Conservation (phyloP, 148 eudicot genomes). For the Rhododendron ferrugineum region DNA sequence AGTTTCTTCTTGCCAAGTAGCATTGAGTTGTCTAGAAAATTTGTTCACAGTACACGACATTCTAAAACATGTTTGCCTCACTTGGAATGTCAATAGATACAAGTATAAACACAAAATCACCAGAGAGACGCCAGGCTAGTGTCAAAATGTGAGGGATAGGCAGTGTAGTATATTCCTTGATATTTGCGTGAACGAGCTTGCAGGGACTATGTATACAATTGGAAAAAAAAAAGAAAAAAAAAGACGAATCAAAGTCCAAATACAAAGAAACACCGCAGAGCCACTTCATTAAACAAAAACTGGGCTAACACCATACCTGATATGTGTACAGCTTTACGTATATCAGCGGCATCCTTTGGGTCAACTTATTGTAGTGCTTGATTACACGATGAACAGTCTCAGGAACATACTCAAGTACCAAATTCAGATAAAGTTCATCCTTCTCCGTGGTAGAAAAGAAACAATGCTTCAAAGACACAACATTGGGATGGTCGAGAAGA, state of each 20-base stretch:
- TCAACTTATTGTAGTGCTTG: slow-evolving; percentile 65
- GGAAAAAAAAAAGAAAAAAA: background rate
- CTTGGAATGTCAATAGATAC: background rate
- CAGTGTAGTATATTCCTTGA: background rate
- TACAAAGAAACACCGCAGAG: background rate
- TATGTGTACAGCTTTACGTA: slow-evolving; percentile 70
- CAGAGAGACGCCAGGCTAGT: background rate
- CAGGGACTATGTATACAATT: background rate
- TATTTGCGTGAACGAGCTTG: background rate
- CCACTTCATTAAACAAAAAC: background rate
- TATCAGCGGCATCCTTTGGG: slow-evolving; percentile 67
- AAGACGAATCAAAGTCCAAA: background rate
- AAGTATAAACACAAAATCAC: background rate
- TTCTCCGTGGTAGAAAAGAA: slow-evolving; percentile 83
- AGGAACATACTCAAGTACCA: slow-evolving; percentile 78
- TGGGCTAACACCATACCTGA: slow-evolving; percentile 39
- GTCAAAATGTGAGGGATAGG: background rate
- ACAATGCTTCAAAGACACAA: slow-evolving; percentile 69
- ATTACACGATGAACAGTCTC: slow-evolving; percentile 71
- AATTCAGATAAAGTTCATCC: slow-evolving; percentile 72
- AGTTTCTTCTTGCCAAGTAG: background rate
- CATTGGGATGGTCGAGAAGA: slow-evolving; percentile 73
- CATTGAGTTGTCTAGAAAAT: background rate
- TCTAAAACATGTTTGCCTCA: background rate
- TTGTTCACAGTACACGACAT: background rate